These are phyloP conservation scores for Mycena sp. DNA, from an alignment of 1,284 basidiomycete genomes.

Conservation along the genomic window DNA sequence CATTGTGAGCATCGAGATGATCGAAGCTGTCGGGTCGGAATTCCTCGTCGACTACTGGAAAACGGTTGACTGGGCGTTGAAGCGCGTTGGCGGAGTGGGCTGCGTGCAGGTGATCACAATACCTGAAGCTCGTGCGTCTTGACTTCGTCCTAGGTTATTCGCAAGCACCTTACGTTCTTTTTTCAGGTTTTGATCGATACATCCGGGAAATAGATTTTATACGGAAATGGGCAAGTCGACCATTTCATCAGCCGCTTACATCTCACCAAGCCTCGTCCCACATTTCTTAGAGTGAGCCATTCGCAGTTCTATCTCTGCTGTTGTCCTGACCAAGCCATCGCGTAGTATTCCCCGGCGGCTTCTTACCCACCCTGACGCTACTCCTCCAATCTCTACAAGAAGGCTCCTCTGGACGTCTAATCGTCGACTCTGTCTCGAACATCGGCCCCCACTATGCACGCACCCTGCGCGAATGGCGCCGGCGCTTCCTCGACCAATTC, in stretches of 20 bases:
- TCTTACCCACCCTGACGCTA: constrained; percentile 74
- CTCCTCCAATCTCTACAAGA: constrained; percentile 63
- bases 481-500: constrained; percentile 71
- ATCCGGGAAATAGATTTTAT: constrained; percentile 77
- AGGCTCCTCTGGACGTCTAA: constrained; percentile 66
- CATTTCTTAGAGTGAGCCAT: constrained; percentile 18
- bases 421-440: constrained; percentile 78
- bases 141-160: not conserved
- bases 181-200: constrained; percentile 64
- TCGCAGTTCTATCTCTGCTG: constrained; percentile 4
- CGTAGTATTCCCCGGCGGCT: constrained; percentile 81
- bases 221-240: constrained; percentile 73
- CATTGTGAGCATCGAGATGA: constrained; percentile 83
- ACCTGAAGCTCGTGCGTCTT: constrained; percentile 72
- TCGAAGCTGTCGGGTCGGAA: constrained; percentile 80
- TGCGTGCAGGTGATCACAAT: constrained; percentile 85
- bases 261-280: too few relatives aligned
- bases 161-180: not conserved
- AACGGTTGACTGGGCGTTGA: constrained; percentile 76
- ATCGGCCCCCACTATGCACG: constrained; percentile 86
- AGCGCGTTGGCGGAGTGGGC: constrained; percentile 66
- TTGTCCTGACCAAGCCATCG: constrained; percentile 11
- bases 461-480: constrained; percentile 81
- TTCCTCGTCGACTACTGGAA: constrained; percentile 74
- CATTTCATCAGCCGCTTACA: too few relatives aligned